Evolutionary conservation across 768 basidiomycete species (phyloP), one percentile per base, ranked within the genome.

Genomic region (Termitomyces sp.): DNA sequence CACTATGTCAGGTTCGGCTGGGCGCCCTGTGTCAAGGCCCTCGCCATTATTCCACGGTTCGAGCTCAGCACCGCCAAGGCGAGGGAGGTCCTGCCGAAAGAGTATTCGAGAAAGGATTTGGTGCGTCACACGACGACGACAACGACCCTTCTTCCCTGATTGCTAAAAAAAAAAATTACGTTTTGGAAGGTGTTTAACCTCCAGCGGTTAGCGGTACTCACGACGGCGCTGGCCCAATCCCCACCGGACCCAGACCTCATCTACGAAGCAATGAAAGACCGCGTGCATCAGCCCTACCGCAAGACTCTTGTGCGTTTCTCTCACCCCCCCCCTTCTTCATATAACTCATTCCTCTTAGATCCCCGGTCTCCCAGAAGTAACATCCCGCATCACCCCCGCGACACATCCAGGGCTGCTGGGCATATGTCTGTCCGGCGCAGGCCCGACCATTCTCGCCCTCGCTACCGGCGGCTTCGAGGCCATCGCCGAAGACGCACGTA

Each of bases 191-290:
- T 99, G 14, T 99, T 98, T 78, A 99, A 99, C 71, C 78, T 99
- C 53, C 97, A 99, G 72, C 85, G 97, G 21, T 77, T 99, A 14
- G 97, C 96, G 0, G 97, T 99, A 29, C 80, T 99, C 54, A 98
- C 96, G 1, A 96, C 95, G 3, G 95, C 97, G 0, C 82, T 99
- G 11, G 89, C 85, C 3, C 87, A 89, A 66, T 84, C 87, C 11
- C 96, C 97, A 1, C 95, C 95, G 1, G 93, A 99, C 68, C 86
- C 97, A 0, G 90, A 87, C 21, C 84, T 99, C n/a, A 98, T 98
- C 57, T 98, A 96, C 71, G 96, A 98, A 69, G 96, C 96, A 1
- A 98, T 98, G 97, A 96, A 98, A 67, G 97, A 99, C 73, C 86
- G 91, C 52, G 82, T 99, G 14, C 97, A 99, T 70, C 97, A 99